Conservation (phyloP, 768 basidiomycete genomes). For the Infundibulicybe gibba region DNA sequence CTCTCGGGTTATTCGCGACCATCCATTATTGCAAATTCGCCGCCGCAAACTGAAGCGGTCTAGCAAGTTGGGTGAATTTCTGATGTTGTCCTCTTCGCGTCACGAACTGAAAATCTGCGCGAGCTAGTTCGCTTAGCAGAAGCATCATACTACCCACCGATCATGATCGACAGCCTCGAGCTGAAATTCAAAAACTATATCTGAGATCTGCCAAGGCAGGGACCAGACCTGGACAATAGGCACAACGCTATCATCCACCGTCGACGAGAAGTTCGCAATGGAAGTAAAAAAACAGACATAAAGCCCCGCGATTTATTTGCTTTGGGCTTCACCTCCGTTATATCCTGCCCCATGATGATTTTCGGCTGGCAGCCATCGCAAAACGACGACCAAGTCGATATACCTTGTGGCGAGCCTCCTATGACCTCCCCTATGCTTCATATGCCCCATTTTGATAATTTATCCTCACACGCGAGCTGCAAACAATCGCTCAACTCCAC, state of each 20-base stretch:
- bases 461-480: not conserved
- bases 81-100: no score
- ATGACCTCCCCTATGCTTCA: conserved; percentile 2
- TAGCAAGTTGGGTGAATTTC: no score
- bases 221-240: no score
- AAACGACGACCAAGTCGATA: conserved; percentile 12
- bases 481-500: not conserved
- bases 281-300: conserved; percentile 10
- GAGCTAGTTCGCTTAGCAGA: no score
- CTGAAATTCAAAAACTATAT: not conserved
- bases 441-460: not conserved
- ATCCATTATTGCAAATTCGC: no score
- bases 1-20: no score
- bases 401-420: conserved; percentile 7
- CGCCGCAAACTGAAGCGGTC: no score
- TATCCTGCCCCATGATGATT: conserved; percentile 17
- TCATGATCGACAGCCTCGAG: not conserved
- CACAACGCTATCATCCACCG: no score
- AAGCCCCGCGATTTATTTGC: not conserved
- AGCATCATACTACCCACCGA: not conserved
- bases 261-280: not conserved
- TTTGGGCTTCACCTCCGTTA: conserved; percentile 5
- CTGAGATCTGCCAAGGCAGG: not conserved
- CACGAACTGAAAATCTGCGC: no score
- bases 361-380: conserved; percentile 30